phyloP scores from a whole-genome alignment of 257 asterid genomes.

The Capsicum baccatum region DNA sequence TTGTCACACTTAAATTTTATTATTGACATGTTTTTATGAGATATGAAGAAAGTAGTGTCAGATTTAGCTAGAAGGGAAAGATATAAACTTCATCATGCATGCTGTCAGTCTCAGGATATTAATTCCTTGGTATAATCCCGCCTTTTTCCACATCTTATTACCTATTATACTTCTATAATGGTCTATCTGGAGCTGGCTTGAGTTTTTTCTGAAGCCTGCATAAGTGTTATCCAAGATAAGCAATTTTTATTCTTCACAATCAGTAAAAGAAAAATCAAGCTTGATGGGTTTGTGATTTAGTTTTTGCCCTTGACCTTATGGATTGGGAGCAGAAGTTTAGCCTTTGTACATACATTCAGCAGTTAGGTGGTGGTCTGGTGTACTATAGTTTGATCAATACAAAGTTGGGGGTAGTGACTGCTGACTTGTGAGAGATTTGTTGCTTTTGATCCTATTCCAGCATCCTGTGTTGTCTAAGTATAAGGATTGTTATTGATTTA shows the following conservation, averaged over 20 bases:
- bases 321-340: not conserved
- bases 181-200: not conserved
- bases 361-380: not conserved
- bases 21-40: conserved; percentile 11
- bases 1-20: not conserved
- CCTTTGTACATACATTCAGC: not conserved
- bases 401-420: not conserved
- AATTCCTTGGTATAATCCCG: not conserved
- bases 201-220: not conserved
- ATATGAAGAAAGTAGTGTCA: not conserved
- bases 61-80: not conserved
- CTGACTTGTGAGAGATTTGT: not conserved
- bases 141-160: not conserved
- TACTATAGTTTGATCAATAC: not conserved
- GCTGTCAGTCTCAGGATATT: not conserved
- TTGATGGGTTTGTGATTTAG: not conserved
- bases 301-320: not conserved
- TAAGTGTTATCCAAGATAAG: not conserved
- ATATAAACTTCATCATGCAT: not conserved
- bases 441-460: not conserved
- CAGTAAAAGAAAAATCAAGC: not conserved
- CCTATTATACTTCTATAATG: not conserved
- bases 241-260: not conserved
- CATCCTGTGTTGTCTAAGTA: not conserved
- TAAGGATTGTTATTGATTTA: not conserved